Percentiles rank a stretch among this genome's conserved stretches.
Evolutionary conservation across 1,139 yeast genomes (phyloP).

Genomic region (Lodderomyces theae): DNA sequence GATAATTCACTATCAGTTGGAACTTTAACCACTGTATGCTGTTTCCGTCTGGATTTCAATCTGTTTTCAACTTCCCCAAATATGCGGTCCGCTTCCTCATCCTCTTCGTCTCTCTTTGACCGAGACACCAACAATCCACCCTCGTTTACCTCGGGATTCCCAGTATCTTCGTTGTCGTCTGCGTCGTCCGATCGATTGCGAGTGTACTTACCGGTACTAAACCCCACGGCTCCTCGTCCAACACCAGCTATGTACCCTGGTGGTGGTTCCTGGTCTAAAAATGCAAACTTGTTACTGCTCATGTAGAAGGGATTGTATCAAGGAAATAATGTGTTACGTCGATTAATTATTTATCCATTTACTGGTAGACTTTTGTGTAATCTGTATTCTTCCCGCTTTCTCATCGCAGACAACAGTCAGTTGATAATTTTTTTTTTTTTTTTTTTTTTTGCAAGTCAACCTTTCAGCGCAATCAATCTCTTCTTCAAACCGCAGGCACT

Average conservation of each 20-base stretch:
- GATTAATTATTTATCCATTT: too few relatives aligned
- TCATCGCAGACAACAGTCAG: constrained; percentile 4
- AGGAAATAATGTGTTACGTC: too few relatives aligned
- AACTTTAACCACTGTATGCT: neutral
- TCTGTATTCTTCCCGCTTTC: constrained; percentile 5
- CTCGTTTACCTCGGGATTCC: constrained; percentile 16
- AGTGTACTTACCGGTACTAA: constrained; percentile 64
- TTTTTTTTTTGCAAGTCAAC: too few relatives aligned
- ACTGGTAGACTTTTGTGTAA: constrained; percentile 1
- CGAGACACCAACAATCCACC: constrained; percentile 19
- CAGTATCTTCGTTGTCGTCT: constrained; percentile 22
- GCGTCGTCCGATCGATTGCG: constrained; percentile 29
- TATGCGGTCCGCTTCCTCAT: constrained; percentile 70
- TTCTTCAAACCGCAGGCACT: too few relatives aligned
- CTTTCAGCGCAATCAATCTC: too few relatives aligned
- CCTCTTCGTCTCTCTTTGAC: constrained; percentile 50
- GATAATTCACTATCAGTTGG: constrained; percentile 9
- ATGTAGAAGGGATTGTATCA: neutral
- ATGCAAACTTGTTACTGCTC: constrained; percentile 39
- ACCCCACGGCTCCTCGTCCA: constrained; percentile 95
- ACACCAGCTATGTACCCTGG: constrained; percentile 88
- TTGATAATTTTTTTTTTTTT: constrained; percentile 1
- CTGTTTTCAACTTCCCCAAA: constrained; percentile 64
- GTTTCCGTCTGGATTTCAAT: constrained; percentile 36
- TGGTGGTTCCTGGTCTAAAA: constrained; percentile 85